Percentiles rank a stretch among this genome's conserved stretches.
These are phyloP conservation scores for Cucurbitaria berberidis DNA, from an alignment of 2,329 filamentous ascomycete genomes.

Conservation along the genomic window DNA sequence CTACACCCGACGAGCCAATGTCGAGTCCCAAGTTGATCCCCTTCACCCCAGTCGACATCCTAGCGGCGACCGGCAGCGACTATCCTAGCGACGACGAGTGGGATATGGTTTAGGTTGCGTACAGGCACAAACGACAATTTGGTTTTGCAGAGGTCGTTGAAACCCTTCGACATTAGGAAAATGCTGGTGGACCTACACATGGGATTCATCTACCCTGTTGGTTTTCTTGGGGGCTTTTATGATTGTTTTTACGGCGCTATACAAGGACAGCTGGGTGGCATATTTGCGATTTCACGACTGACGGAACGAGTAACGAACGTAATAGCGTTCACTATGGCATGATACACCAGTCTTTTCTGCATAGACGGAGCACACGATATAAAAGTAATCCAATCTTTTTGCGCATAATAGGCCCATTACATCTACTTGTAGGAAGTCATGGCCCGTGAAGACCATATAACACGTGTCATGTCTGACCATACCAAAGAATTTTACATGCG, in stretches of 20 bases:
- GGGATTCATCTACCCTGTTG: neutral
- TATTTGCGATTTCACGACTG: neutral
- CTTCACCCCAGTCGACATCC: conserved; percentile 5
- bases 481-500: too few relatives aligned
- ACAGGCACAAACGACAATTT: neutral
- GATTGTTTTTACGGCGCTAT: neutral
- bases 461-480: too few relatives aligned
- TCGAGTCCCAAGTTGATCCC: conserved; percentile 20
- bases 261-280: neutral
- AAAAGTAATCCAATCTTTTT: too few relatives aligned
- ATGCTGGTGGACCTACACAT: neutral
- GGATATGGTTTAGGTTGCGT: conserved; percentile 5
- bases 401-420: too few relatives aligned
- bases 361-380: too few relatives aligned
- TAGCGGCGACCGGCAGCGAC: conserved; percentile 12
- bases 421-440: too few relatives aligned
- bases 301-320: neutral
- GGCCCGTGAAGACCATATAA: too few relatives aligned
- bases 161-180: neutral
- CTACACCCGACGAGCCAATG: conserved; percentile 6
- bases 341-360: too few relatives aligned
- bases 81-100: conserved; percentile 21
- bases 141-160: neutral
- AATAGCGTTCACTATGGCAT: neutral
- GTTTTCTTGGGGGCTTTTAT: neutral